These are phyloP conservation scores for Ganoderma sp. DNA, from an alignment of 1,284 basidiomycete genomes.

Conservation along the genomic window DNA sequence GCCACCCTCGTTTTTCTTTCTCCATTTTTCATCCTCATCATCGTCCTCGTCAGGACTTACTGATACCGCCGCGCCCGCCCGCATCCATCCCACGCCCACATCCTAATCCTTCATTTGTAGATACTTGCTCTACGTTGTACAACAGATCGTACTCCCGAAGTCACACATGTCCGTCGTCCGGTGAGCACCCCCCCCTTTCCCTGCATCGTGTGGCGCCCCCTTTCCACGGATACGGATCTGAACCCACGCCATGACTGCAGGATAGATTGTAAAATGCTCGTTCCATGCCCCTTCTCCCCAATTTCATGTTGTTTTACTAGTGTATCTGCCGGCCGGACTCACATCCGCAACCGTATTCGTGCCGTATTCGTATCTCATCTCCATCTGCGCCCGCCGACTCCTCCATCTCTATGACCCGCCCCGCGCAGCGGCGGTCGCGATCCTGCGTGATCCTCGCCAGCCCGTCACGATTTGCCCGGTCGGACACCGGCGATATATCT, in stretches of 20 bases:
- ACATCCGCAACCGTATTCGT: background rate
- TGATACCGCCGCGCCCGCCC: slow-evolving; percentile 7
- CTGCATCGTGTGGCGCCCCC: background rate
- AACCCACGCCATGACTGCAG: slow-evolving; percentile 13
- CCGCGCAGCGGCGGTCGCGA: slow-evolving; percentile 5
- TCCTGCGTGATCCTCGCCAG: slow-evolving; percentile 2
- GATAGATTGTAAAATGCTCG: slow-evolving; percentile 27
- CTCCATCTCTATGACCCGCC: slow-evolving; percentile 1
- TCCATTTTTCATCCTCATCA: background rate
- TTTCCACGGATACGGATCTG: slow-evolving; percentile 5
- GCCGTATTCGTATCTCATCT: background rate
- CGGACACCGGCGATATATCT: background rate
- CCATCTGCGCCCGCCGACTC: background rate
- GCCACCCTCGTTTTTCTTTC: slow-evolving; percentile 17
- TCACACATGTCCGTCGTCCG: slow-evolving; percentile 6
- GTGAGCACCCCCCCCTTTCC: background rate
- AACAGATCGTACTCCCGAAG: slow-evolving; percentile 6
- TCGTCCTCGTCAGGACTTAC: background rate
- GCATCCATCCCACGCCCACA: slow-evolving; percentile 20
- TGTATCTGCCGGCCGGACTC: background rate
- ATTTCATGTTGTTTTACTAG: slow-evolving; percentile 31
- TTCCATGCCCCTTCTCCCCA: slow-evolving; percentile 10
- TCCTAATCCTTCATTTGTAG: slow-evolving; percentile 29
- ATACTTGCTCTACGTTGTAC: slow-evolving; percentile 21
- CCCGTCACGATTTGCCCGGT: background rate